A percentile compares a stretch with the other conserved stretches of the same genome.
Conservation (phyloP, 805 yeast genomes). For the Saccharomycopsis oosterbeekiorum region DNA sequence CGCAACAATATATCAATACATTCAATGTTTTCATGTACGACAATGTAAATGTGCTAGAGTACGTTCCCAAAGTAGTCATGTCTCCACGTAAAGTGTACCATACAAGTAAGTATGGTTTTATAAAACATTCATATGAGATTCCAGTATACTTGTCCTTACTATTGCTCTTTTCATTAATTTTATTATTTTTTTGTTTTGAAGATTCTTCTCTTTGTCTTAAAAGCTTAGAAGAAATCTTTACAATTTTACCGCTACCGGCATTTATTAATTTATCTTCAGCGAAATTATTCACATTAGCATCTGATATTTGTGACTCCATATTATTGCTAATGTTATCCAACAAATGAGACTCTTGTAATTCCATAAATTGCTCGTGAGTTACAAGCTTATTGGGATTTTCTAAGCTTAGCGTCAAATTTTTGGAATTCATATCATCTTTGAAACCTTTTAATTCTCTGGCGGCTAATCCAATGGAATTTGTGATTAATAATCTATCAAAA, state of each 20-base stretch:
- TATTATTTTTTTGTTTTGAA: neutral
- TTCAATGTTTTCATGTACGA: constrained; percentile 11
- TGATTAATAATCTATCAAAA: constrained; percentile 61
- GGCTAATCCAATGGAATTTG: constrained; percentile 60
- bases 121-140: constrained; percentile 5
- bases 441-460: constrained; percentile 65
- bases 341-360: neutral
- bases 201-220: constrained; percentile 11
- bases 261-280: constrained; percentile 1
- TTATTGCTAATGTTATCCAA: constrained; percentile 6
- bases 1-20: constrained; percentile 8
- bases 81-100: constrained; percentile 8
- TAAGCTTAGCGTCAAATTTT: constrained; percentile 4
- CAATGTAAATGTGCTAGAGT: constrained; percentile 5
- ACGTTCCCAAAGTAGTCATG: constrained; percentile 7
- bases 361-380: neutral
- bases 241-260: constrained; percentile 9
- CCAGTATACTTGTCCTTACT: constrained; percentile 10
- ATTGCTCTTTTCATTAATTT: neutral
- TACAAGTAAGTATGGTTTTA: constrained; percentile 11
- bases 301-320: neutral
- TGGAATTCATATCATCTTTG: constrained; percentile 32
- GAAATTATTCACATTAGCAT: neutral
- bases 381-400: neutral
- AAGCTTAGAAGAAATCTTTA: constrained; percentile 14